Evolutionary conservation across 192 early-diverging fungal genomes (phyloP).

Genomic region (Umbelopsis isabellina): DNA sequence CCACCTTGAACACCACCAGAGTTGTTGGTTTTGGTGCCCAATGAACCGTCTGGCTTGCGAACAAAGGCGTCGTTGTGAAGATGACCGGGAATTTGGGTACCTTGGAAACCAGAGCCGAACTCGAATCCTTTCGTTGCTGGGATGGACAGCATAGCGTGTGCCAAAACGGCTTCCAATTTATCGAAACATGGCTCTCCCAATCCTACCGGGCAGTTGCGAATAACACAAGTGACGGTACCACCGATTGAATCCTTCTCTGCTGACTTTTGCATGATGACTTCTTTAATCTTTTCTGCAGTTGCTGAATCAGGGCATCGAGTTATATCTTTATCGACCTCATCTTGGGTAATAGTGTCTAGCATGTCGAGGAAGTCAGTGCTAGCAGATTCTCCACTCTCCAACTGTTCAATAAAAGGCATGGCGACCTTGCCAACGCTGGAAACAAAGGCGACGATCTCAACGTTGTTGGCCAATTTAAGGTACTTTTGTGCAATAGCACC

Average conservation of each 20-base stretch:
- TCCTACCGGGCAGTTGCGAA: slow-evolving; percentile 88
- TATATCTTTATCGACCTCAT: slow-evolving; percentile 78
- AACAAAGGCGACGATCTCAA: slow-evolving; percentile 97
- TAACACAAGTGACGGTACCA: slow-evolving; percentile 94
- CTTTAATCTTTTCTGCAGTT: slow-evolving; percentile 77
- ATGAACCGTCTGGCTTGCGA: slow-evolving; percentile 53
- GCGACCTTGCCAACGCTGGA: slow-evolving; percentile 81
- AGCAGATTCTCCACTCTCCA: slow-evolving; percentile 47
- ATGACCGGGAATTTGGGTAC: slow-evolving; percentile 84
- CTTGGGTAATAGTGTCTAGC: slow-evolving; percentile 71
- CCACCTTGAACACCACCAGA: slow-evolving; percentile 98
- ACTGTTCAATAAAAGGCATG: slow-evolving; percentile 67
- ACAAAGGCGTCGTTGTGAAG: slow-evolving; percentile 95
- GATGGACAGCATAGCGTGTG: slow-evolving; percentile 98
- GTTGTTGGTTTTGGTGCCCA: slow-evolving; percentile 92
- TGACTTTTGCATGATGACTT: slow-evolving; percentile 81
- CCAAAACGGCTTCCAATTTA: slow-evolving; percentile 94
- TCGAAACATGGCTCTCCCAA: slow-evolving; percentile 99
- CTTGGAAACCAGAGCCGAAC: slow-evolving; percentile 90
- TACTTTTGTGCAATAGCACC: slow-evolving; percentile 99
- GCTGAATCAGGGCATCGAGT: slow-evolving; percentile 88
- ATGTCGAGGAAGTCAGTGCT: slow-evolving; percentile 63
- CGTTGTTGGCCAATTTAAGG: slow-evolving; percentile 72
- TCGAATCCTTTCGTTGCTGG: slow-evolving; percentile 99
- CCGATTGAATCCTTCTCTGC: slow-evolving; percentile 91